Conservation (phyloP, 192 early-diverging fungal genomes). For the Backusella parvicylindrica region DNA sequence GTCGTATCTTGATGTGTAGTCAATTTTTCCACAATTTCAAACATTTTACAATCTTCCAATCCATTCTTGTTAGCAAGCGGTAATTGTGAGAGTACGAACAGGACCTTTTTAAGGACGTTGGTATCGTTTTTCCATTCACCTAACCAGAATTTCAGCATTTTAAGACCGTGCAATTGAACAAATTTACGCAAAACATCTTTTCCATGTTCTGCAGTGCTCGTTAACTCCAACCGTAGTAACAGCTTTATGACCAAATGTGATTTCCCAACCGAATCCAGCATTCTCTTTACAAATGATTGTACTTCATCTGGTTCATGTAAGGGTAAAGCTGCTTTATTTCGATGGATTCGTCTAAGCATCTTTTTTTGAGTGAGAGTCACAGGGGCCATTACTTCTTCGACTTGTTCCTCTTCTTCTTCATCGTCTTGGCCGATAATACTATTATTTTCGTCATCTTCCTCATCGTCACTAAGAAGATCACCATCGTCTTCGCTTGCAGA, state of each 20-base stretch:
- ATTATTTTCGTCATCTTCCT: slow-evolving; percentile 13
- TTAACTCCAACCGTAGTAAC: slow-evolving; percentile 63
- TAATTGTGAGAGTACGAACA: slow-evolving; percentile 62
- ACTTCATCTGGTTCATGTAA: slow-evolving; percentile 72
- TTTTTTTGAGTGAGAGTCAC: slow-evolving; percentile 35
- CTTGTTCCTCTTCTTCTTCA: not conserved
- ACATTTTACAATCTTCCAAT: slow-evolving; percentile 74
- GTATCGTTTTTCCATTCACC: slow-evolving; percentile 58
- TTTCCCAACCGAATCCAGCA: slow-evolving; percentile 60
- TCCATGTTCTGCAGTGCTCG: slow-evolving; percentile 20
- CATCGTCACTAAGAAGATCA: slow-evolving; percentile 22
- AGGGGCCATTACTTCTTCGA: slow-evolving; percentile 30
- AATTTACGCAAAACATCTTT: slow-evolving; percentile 53
- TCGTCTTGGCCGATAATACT: not conserved
- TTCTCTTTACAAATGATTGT: slow-evolving; percentile 68
- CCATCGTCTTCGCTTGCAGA: not conserved
- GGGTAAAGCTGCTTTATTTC: slow-evolving; percentile 34
- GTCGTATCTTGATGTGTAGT: slow-evolving; percentile 42
- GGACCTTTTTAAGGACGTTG: slow-evolving; percentile 55
- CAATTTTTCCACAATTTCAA: slow-evolving; percentile 58
- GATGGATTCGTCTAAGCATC: slow-evolving; percentile 32
- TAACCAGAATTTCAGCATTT: slow-evolving; percentile 75
- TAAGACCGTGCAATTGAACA: slow-evolving; percentile 64
- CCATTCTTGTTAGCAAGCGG: slow-evolving; percentile 80
- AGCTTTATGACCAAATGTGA: slow-evolving; percentile 51